These are phyloP conservation scores for Rhinocladiella mackenziei DNA, from an alignment of 2,329 filamentous ascomycete species.

Conservation along the genomic window DNA sequence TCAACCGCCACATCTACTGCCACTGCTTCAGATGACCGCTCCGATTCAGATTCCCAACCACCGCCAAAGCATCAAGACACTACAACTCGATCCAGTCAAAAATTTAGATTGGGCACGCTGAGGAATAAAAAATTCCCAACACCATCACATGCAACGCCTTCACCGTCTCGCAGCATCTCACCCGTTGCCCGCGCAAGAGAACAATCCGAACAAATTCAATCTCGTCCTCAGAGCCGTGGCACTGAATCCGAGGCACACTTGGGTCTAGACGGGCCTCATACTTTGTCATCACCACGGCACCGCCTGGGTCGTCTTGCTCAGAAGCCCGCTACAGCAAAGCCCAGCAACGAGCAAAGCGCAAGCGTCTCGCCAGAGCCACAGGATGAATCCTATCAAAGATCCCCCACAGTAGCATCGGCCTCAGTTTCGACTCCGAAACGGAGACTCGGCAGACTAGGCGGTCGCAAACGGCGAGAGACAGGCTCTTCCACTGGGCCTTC, in stretches of 20 bases:
- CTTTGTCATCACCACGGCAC: too few species aligned
- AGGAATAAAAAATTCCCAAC: slow-evolving; percentile 5
- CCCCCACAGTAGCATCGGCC: not conserved
- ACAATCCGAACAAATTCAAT: too few species aligned
- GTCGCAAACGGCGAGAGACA: not conserved
- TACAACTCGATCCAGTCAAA: not conserved
- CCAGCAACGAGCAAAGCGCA: too few species aligned
- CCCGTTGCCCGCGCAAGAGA: too few species aligned
- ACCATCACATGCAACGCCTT: not conserved
- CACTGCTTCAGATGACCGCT: slow-evolving; percentile 19
- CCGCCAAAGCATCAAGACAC: not conserved
- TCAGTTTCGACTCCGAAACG: slow-evolving; percentile 1
- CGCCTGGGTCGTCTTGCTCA: too few species aligned
- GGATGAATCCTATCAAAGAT: too few species aligned
- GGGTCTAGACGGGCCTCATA: too few species aligned
- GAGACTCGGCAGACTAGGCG: not conserved
- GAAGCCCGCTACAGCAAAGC: too few species aligned
- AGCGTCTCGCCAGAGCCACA: too few species aligned
- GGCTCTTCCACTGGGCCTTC: not conserved
- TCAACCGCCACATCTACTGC: slow-evolving; percentile 18
- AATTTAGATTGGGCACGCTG: slow-evolving; percentile 7
- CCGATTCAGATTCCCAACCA: not conserved
- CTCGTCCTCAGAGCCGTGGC: too few species aligned
- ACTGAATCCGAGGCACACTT: too few species aligned
- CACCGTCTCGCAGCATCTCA: too few species aligned